phyloP scores from a whole-genome alignment of 2,329 filamentous ascomycete species.

The Botrytis cinerea region DNA sequence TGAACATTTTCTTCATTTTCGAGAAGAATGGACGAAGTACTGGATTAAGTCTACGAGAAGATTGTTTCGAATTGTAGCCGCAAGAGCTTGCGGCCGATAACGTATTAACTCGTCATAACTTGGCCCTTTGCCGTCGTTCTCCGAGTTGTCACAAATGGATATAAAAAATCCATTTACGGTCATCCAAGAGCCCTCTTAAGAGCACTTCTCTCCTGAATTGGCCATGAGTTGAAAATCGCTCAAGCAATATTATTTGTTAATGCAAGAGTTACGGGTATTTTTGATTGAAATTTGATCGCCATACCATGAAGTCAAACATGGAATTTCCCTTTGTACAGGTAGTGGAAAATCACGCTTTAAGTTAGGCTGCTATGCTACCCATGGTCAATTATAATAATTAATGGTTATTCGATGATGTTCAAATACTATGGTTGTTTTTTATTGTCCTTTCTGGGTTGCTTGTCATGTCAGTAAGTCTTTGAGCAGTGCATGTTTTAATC shows the following conservation, averaged over 20 bases:
- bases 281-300: too few relatives aligned
- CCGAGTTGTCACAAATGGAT: neutral
- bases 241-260: neutral
- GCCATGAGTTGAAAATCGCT: neutral
- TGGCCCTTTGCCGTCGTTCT: neutral
- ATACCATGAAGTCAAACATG: neutral
- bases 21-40: neutral
- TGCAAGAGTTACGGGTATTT: neutral
- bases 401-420: neutral
- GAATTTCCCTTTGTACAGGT: neutral
- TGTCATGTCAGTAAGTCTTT: neutral
- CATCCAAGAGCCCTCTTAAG: neutral
- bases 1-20: neutral
- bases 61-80: neutral
- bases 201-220: neutral
- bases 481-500: neutral
- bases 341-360: neutral
- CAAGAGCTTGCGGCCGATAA: fast-evolving
- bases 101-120: neutral
- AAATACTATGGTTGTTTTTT: neutral
- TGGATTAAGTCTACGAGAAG: neutral
- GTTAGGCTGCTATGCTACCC: neutral
- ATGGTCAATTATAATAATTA: neutral
- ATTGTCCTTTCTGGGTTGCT: neutral
- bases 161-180: neutral